These are phyloP conservation scores for Neurospora sp. DNA, from an alignment of 495 filamentous ascomycete genomes.

Conservation along the genomic window DNA sequence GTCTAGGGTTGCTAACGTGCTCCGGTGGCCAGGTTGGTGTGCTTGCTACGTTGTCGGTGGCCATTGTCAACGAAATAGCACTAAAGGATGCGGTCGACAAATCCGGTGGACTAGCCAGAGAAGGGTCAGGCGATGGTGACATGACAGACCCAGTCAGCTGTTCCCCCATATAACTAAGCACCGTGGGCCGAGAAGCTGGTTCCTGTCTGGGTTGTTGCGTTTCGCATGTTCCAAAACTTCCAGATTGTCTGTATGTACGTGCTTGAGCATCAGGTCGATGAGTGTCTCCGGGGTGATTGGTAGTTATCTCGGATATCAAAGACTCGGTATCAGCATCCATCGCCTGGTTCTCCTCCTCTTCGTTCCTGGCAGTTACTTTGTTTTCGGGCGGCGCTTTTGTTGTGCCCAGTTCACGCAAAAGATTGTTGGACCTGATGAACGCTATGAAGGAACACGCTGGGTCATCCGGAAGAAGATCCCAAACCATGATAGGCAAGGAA, in stretches of 20 bases:
- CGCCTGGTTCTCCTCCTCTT: neutral
- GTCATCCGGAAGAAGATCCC: conserved; percentile 41
- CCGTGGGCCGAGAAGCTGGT: neutral
- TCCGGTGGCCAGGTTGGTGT: neutral
- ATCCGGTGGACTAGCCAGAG: neutral
- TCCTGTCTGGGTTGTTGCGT: neutral
- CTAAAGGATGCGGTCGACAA: neutral
- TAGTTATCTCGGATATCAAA: conserved; percentile 11
- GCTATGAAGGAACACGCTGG: conserved; percentile 41
- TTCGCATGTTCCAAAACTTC: neutral
- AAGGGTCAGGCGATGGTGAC: neutral
- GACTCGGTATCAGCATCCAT: conserved; percentile 18
- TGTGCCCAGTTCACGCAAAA: conserved; percentile 7
- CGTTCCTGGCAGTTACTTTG: neutral
- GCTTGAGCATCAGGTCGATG: neutral
- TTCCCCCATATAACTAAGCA: neutral
- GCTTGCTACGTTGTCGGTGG: neutral
- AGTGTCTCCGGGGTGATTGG: neutral
- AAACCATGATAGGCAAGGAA: conserved; percentile 40
- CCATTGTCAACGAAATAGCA: neutral
- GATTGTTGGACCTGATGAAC: conserved; percentile 41
- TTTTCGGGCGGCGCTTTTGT: neutral
- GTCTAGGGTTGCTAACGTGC: neutral
- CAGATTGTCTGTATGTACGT: neutral
- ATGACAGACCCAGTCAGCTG: neutral